Evolutionary conservation across 768 basidiomycete genomes (phyloP), one percentile per base, ranked within the genome.

Genomic region (Boletus patriciae): DNA sequence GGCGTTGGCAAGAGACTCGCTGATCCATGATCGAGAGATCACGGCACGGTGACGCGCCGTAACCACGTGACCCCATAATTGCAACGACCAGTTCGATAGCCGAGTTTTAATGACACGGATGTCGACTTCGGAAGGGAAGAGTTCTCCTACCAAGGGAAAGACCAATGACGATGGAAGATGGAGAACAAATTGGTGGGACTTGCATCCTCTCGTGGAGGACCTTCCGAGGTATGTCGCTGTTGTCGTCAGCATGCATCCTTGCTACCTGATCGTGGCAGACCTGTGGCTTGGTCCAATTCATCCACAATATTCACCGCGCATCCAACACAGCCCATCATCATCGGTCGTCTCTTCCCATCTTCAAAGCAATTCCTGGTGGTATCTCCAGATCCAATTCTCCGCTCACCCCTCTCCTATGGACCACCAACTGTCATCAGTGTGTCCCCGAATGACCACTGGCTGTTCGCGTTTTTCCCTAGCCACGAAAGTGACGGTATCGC

Each of bases 381-480:
- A 3, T 80, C 85, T 4, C 86, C 86, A 0, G 59, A 75, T 13
- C 79, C 76, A 16, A 70, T 89, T 43, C 59, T 75, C n/a, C 68
- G 74, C 21, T 72, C 79, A 0, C 74, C 81, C 7, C 53, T 70
- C 12, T 75, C 78, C 3, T 90, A 84, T 66, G 78, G 80, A 18
- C 83, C 88, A 8, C 84, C 88, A 0, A 80, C 80, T 7, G 70
- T 86, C 31, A 82, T 92, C 48, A 81, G 83, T 8, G 77, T 83
- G 19, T 80, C 84, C 6, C 78, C 86, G 3, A 73, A 74, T 29
- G 83, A 85, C 57, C 76, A 79, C 46, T 87, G 81, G 83, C 66
- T 92, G 6, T 90, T 90, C 63, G 88, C 88, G 1, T 92, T 85
- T 65, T 91, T 87, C 65, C 87, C 88, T 12, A 77, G 84, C 40